Evolutionary conservation across 208 protist genomes (phyloP).

Genomic region (Trypanosoma congolense): DNA sequence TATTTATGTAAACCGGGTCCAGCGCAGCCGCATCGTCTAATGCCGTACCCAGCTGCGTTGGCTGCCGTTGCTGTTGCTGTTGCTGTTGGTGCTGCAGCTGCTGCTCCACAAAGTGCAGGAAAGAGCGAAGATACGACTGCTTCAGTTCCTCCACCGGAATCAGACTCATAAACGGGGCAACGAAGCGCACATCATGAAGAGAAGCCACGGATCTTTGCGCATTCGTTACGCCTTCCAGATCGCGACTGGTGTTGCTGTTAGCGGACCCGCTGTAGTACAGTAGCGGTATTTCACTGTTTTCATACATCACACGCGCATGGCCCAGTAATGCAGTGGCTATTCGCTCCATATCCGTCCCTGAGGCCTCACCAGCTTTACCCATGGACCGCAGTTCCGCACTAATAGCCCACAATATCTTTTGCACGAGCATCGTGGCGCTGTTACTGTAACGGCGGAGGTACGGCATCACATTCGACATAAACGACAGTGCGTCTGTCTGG

Average conservation of each 20-base stretch:
- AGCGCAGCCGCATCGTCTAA: conserved; percentile 25
- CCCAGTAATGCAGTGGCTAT: conserved; percentile 34
- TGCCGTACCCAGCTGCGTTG: too few species aligned
- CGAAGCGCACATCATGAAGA: conserved; percentile 60
- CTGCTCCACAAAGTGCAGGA: conserved; percentile 70
- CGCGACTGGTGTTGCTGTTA: not conserved
- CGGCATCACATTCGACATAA: conserved; percentile 52
- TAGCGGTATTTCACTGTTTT: conserved; percentile 42
- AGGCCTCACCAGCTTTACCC: conserved; percentile 11
- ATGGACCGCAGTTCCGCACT: conserved; percentile 40
- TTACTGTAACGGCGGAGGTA: conserved; percentile 54
- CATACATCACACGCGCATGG: conserved; percentile 61
- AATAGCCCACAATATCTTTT: conserved; percentile 59
- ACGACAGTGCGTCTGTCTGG: conserved; percentile 32
- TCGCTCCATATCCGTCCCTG: conserved; percentile 24
- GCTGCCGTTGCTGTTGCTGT: conserved; percentile 23
- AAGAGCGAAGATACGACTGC: conserved; percentile 42
- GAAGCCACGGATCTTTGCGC: not conserved
- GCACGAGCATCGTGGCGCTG: conserved; percentile 49
- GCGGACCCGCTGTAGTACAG: not conserved
- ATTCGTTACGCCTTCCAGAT: not conserved
- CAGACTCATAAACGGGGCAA: conserved; percentile 74
- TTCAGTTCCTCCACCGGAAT: conserved; percentile 41
- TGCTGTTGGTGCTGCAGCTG: conserved; percentile 54
- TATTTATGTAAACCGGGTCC: conserved; percentile 26